phyloP scores from a whole-genome alignment of 192 early-diverging fungal genomes.

The Mortierella hygrophila region DNA sequence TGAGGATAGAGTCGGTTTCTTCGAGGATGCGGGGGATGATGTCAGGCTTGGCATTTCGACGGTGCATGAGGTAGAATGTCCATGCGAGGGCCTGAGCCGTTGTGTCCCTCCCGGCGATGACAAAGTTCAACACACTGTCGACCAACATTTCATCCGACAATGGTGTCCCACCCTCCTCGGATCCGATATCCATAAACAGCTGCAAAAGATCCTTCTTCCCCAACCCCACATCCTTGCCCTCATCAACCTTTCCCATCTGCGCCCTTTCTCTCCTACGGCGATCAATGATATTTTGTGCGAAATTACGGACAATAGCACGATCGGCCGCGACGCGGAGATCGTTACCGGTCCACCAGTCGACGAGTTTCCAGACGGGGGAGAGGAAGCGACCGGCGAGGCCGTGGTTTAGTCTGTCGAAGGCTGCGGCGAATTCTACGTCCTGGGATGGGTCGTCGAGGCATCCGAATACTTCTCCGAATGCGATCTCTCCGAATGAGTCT shows the following conservation, averaged over 20 bases:
- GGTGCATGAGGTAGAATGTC: conserved; percentile 61
- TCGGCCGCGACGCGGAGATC: conserved; percentile 18
- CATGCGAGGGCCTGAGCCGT: conserved; percentile 63
- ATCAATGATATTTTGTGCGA: conserved; percentile 38
- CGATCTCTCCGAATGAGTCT: conserved; percentile 52
- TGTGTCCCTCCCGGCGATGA: conserved; percentile 65
- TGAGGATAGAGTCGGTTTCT: conserved; percentile 46
- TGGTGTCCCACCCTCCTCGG: conserved; percentile 33
- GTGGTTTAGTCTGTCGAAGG: conserved; percentile 66
- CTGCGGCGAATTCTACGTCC: conserved; percentile 56
- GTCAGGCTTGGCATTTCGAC: conserved; percentile 44
- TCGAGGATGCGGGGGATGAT: conserved; percentile 34
- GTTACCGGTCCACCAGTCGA: conserved; percentile 35
- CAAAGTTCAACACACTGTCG: conserved; percentile 62
- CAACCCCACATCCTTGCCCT: neutral
- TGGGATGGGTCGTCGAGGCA: conserved; percentile 32
- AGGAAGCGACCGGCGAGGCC: conserved; percentile 19
- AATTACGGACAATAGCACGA: conserved; percentile 28
- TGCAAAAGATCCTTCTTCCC: conserved; percentile 45
- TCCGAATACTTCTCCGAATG: conserved; percentile 45
- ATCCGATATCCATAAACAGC: conserved; percentile 58
- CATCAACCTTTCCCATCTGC: conserved; percentile 1
- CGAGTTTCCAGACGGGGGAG: conserved; percentile 33
- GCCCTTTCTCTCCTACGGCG: conserved; percentile 16
- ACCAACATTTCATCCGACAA: conserved; percentile 56